Conservation (phyloP, 2,329 filamentous ascomycete genomes). For the Epichloe sibirici region DNA sequence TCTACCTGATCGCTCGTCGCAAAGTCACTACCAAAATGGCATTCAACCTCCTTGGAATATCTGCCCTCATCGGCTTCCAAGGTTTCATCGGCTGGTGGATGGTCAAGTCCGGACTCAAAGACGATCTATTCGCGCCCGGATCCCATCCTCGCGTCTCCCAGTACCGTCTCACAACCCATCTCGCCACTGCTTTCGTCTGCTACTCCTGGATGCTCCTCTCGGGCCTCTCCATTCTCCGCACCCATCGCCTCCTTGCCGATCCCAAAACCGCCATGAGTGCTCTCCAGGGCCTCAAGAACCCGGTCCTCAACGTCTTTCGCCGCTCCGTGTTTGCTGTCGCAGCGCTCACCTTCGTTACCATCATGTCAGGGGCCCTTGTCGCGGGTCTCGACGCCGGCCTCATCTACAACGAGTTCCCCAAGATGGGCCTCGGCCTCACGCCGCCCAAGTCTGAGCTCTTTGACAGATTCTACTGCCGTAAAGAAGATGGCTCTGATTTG, state of each 20-base stretch:
- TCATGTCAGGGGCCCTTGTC: conserved; percentile 87
- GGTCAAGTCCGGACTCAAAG: conserved; percentile 92
- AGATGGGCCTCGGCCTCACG: conserved; percentile 75
- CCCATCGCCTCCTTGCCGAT: conserved; percentile 56
- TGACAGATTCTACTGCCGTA: conserved; percentile 73
- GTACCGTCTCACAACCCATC: conserved; percentile 81
- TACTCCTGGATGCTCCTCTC: conserved; percentile 92
- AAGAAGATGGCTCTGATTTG: conserved; percentile 65
- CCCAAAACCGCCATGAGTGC: conserved; percentile 49
- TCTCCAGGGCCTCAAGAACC: conserved; percentile 50
- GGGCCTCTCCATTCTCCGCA: conserved; percentile 71
- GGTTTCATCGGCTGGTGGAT: conserved; percentile 98
- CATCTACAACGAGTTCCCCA: conserved; percentile 98
- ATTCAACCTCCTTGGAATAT: conserved; percentile 66
- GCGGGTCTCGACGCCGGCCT: conserved; percentile 91
- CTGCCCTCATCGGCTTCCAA: conserved; percentile 83
- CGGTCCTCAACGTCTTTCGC: conserved; percentile 61
- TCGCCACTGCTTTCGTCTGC: conserved; percentile 82
- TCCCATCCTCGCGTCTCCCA: conserved; percentile 87
- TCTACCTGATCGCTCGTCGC: conserved; percentile 75
- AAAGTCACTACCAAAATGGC: conserved; percentile 72
- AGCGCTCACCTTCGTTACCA: conserved; percentile 72
- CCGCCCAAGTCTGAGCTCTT: conserved; percentile 77
- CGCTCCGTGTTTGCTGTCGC: conserved; percentile 59
- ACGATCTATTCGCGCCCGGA: conserved; percentile 86